Evolutionary conservation across 2,329 filamentous ascomycete species (phyloP).

Genomic region (Paracorniculantispora psalliotae): DNA sequence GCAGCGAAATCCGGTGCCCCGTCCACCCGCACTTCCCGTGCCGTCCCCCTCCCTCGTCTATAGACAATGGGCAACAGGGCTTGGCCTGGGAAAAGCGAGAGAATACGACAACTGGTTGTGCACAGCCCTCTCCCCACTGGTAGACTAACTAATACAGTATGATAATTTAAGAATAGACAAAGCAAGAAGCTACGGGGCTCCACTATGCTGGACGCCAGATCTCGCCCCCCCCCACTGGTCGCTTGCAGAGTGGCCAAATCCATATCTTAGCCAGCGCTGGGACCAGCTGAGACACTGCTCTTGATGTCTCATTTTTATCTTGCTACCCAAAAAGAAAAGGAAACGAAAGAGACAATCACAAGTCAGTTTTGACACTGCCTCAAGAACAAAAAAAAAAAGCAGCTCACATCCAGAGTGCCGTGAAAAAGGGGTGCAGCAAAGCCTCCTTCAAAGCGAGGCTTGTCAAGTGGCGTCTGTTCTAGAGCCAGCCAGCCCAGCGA

Average conservation of each 20-base stretch:
- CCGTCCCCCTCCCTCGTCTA: no score
- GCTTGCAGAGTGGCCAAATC: not conserved
- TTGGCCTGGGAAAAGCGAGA: no score
- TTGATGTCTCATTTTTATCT: not conserved
- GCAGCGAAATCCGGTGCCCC: no score
- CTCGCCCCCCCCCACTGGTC: not conserved
- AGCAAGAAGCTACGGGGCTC: not conserved
- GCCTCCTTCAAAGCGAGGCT: not conserved
- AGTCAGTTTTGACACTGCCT: not conserved
- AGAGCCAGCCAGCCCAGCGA: not conserved
- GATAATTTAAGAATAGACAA: conserved; percentile 1
- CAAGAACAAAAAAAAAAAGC: not conserved
- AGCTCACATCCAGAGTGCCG: not conserved
- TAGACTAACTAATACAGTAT: no score
- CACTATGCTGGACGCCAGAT: no score
- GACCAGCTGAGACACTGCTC: conserved; percentile 5
- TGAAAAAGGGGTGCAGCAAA: not conserved
- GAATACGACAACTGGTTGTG: not conserved
- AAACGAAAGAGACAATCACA: not conserved
- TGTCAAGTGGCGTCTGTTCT: not conserved
- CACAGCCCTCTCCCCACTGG: conserved; percentile 1
- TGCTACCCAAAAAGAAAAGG: not conserved
- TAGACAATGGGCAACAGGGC: no score
- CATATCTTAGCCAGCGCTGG: not conserved
- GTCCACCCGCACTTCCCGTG: no score